Base-by-base conservation (phyloP, 2,329 filamentous ascomycete species). In the Ophiostoma himal-ulmi region DNA sequence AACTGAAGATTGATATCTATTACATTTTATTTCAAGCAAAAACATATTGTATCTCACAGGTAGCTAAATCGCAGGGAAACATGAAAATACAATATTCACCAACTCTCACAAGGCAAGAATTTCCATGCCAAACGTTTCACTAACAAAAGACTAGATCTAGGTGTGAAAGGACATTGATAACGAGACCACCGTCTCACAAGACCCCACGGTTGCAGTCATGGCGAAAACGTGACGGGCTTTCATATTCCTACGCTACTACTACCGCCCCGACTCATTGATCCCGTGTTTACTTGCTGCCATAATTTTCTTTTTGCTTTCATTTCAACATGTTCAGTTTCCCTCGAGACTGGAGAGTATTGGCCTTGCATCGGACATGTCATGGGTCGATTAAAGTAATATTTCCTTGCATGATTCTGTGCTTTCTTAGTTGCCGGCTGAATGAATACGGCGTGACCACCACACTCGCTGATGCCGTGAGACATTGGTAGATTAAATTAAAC, bases 401-500 rank as follows among this genome's bases (percentile, higher is more conserved):
- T 57, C 11, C 52, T 57, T 57, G 22, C 52, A 26, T 57, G 52
- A 14, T 48, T 13, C 1, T 57, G 30, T 57, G 52, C 30, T 1
- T 13, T 10, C 17, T 48, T 20, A 26, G 52, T 8, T 57, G 52
- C 48, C 52, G 52, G 52, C 52, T 57, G 52, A 11, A 26, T 26
- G 22, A 57, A 13, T 22, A 57, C 44, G 44, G 4, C 30, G 30
- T 30, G 30, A 57, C n/a, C 10, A 3, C 8, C 4, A 10, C 11
- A 26, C 22, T 26, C 52, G 52, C 22, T 57, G 52, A 3, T 57
- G 4, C 14, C 11, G 52, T 57, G 52, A 57, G 52, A 57, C 52
- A 57, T 26, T 26, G n/a, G n/a, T 57, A 26, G 52, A 57, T 57
- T 22, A 57, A 57, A 57, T 57, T 22, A 57, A 57, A 57, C n/a